Conservation (phyloP, 1,284 basidiomycete genomes). For the Apiotrichum akiyoshidainum region DNA sequence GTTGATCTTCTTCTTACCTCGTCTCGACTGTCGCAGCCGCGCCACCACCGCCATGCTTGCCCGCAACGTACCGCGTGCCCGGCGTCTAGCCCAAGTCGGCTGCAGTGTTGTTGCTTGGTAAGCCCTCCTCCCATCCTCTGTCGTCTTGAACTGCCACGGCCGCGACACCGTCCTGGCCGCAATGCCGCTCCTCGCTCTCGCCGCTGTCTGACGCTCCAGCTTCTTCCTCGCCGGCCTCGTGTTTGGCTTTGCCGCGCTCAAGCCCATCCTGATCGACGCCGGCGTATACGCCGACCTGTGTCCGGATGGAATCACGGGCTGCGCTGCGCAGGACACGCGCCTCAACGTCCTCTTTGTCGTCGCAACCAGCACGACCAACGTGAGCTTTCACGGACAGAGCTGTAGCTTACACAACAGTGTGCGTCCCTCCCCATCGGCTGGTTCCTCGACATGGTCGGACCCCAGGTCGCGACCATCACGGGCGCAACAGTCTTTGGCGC, state of each 20-base stretch:
- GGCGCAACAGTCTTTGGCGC: constrained; percentile 40
- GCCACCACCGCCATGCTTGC: constrained; percentile 11
- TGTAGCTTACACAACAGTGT: constrained; percentile 18
- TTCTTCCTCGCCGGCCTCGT: constrained; percentile 34
- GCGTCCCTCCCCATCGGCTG: constrained; percentile 44
- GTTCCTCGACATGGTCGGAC: constrained; percentile 44
- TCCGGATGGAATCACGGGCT: constrained; percentile 14
- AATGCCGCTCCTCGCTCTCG: background rate
- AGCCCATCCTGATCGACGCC: constrained; percentile 30
- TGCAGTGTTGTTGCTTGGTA: constrained; percentile 32
- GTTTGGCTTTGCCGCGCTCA: constrained; percentile 37
- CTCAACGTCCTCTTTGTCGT: constrained; percentile 48
- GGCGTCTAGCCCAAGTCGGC: constrained; percentile 23
- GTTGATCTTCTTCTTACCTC: too few species aligned
- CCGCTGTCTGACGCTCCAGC: constrained; percentile 7
- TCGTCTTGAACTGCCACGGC: too few species aligned
- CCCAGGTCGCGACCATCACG: constrained; percentile 36
- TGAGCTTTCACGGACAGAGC: constrained; percentile 18
- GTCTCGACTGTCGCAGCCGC: too few species aligned
- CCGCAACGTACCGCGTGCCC: constrained; percentile 8
- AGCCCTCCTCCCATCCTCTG: background rate
- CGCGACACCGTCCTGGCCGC: background rate
- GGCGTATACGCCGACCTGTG: constrained; percentile 33
- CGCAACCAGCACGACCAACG: constrained; percentile 46
- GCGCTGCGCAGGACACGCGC: constrained; percentile 31